Evolutionary conservation across 2,329 filamentous ascomycete genomes (phyloP), one percentile per base, ranked within the genome.

Genomic region (Beauveria sp.): DNA sequence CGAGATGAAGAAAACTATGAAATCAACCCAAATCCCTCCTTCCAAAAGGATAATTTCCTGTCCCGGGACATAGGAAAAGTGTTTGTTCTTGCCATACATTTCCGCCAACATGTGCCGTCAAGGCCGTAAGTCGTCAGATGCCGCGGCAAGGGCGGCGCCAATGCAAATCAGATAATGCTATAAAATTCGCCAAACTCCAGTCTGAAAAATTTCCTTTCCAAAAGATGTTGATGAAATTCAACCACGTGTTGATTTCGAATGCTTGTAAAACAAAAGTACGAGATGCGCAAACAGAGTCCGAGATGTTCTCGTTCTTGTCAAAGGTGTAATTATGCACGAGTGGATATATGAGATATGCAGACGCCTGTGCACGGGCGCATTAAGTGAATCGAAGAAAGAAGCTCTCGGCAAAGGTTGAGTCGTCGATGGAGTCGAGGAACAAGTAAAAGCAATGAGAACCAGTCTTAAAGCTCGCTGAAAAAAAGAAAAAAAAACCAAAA

Each of bases 321-420:
- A 34, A 34, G 50, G 51, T 50, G 59, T 40, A 34, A 55, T 55
- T 47, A 50, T 55, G 50, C 43, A 55, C 41, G 30, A 60, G 51
- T 55, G 44, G 47, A 51, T 43, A 55, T 61, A 51, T 48, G 40
- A 61, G 46, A 16, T 26, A 55, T 61, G 58, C 56, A 52, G 48
- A 24, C 48, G 57, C 57, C 57, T 53, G 48, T 59, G 57, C 57
- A 48, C 24, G 48, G 57, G 57, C 57, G 57, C 57, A 59, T 59
- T 59, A 59, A 18, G 47, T 53, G 37, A 59, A 18, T 40, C 48
- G 48, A 53, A 52, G 14, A 51, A 43, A 28, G n/a, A 57, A 43
- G n/a, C 10, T 47, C 41, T 47, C 54, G 43, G 55, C 28, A 48
- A 40, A 52, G 43, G 55, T 51, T 37, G 34, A 50, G 55, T 47